Evolutionary conservation across 2,329 filamentous ascomycete species (phyloP).

Genomic region (Cercospora nicotianae): DNA sequence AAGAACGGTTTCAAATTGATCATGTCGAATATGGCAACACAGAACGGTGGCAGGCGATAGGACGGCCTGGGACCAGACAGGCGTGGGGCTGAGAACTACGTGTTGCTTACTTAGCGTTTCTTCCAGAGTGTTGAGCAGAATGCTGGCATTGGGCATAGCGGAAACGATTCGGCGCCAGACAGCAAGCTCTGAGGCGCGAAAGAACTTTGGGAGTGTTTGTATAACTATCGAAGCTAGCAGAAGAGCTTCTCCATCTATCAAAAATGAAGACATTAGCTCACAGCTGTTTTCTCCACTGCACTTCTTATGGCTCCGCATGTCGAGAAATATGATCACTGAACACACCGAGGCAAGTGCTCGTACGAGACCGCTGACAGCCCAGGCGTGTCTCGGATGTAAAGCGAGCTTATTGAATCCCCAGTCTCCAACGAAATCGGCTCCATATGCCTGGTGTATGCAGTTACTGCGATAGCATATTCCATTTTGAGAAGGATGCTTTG

Average conservation of each 20-base stretch:
- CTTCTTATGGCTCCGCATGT: too few species aligned
- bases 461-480: neutral
- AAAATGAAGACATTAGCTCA: neutral
- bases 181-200: neutral
- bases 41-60: slow-evolving; percentile 18
- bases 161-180: neutral
- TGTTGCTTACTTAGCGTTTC: neutral
- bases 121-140: neutral
- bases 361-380: neutral
- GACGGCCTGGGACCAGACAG: neutral
- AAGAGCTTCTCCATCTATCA: neutral
- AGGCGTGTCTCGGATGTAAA: neutral
- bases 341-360: neutral
- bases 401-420: too few species aligned
- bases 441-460: neutral
- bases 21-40: slow-evolving; percentile 30
- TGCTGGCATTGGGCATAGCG: neutral
- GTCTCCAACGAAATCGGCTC: neutral
- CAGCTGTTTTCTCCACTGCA: too few species aligned
- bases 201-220: neutral
- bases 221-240: neutral
- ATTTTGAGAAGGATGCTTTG: neutral
- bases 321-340: neutral
- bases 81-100: neutral
- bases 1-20: slow-evolving; percentile 97